phyloP scores from a whole-genome alignment of 306 rosid species.

The Astragalus glycyphyllos region DNA sequence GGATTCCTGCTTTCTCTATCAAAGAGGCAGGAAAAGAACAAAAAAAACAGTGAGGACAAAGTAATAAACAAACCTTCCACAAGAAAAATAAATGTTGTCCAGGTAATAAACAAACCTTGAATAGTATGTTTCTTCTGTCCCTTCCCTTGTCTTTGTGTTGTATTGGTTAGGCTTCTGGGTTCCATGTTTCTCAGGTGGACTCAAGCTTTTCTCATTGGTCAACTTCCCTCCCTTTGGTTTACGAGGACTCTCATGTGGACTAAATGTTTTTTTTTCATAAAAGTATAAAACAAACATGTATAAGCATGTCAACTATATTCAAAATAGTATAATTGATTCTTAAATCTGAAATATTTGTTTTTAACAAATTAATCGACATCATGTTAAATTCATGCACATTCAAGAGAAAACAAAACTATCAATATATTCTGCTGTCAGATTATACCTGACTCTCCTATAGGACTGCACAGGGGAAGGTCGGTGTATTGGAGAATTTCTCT shows the following conservation, averaged over 20 bases:
- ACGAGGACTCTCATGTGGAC: constrained; percentile 51
- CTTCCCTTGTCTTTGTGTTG: constrained; percentile 53
- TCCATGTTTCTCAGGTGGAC: constrained; percentile 58
- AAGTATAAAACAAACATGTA: constrained; percentile 21
- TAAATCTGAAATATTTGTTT: not conserved
- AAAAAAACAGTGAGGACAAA: not conserved
- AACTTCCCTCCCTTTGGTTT: constrained; percentile 51
- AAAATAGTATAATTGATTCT: not conserved
- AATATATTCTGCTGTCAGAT: not conserved
- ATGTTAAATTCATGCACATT: constrained; percentile 6
- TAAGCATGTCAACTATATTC: constrained; percentile 10
- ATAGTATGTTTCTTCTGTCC: constrained; percentile 52
- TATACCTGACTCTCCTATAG: constrained; percentile 59
- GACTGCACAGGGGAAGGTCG: constrained; percentile 49
- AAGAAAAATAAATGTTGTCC: constrained; percentile 4
- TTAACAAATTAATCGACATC: not conserved
- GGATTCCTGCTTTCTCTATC: constrained; percentile 53
- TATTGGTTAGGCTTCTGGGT: constrained; percentile 50
- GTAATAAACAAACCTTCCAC: constrained; percentile 7
- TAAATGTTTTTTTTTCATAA: constrained; percentile 36
- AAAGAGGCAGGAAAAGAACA: constrained; percentile 21
- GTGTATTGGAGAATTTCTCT: constrained; percentile 47
- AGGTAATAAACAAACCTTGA: constrained; percentile 45
- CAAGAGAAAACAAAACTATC: constrained; percentile 7
- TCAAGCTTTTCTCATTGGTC: constrained; percentile 50